phyloP scores from a whole-genome alignment of 2,329 filamentous ascomycete genomes.

The Diaporthe nobilis region DNA sequence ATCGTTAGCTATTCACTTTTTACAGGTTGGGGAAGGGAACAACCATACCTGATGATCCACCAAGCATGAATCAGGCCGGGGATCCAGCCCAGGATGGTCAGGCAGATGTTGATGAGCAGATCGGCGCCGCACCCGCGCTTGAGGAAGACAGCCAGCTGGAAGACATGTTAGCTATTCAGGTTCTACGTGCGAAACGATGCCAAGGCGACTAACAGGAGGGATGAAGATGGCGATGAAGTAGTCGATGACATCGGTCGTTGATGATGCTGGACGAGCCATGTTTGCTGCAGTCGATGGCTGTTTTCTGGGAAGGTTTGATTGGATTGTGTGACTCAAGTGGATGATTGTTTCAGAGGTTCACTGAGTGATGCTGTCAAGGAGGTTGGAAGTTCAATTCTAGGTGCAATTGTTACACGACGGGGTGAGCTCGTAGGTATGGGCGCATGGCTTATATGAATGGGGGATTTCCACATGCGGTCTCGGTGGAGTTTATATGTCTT shows the following conservation, averaged over 20 bases:
- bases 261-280: conserved; percentile 40
- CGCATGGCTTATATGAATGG: background rate
- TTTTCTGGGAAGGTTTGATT: background rate
- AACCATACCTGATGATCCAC: conserved; percentile 40
- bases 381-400: background rate
- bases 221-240: conserved; percentile 42
- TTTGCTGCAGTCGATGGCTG: conserved; percentile 2
- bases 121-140: conserved; percentile 38
- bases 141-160: conserved; percentile 39
- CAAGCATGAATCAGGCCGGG: conserved; percentile 41
- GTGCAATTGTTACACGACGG: background rate
- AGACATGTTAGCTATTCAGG: background rate
- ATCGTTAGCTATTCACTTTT: background rate
- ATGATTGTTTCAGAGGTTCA: background rate
- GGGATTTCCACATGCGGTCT: background rate
- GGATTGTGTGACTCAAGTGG: background rate
- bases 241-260: conserved; percentile 40
- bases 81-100: conserved; percentile 41
- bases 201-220: conserved; percentile 31
- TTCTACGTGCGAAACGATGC: background rate
- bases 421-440: background rate
- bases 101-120: conserved; percentile 39
- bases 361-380: background rate
- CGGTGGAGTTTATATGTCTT: conserved; percentile 11
- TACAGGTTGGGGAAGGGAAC: rapidly evolving